Evolutionary conservation across 2,329 filamentous ascomycete species (phyloP).

Genomic region (Venturia asperata): DNA sequence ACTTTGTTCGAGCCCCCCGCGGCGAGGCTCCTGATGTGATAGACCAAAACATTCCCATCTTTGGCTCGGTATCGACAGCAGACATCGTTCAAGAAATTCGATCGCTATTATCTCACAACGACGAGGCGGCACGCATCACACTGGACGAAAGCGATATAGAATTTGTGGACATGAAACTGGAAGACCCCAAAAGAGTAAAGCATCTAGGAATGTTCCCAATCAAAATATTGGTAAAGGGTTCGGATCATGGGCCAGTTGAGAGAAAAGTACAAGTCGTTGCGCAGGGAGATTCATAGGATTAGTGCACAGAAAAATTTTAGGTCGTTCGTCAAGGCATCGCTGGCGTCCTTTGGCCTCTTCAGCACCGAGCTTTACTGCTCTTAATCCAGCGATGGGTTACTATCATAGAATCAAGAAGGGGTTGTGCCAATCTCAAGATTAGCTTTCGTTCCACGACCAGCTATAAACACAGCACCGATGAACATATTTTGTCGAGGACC

Average conservation of each 20-base stretch:
- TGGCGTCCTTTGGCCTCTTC: background rate
- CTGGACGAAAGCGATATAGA: slow-evolving; percentile 44
- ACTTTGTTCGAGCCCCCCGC: slow-evolving; percentile 36
- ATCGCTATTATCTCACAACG: slow-evolving; percentile 43
- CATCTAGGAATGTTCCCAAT: slow-evolving; percentile 46
- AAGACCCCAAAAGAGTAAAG: slow-evolving; percentile 43
- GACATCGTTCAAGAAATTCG: slow-evolving; percentile 46
- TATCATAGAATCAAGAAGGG: background rate
- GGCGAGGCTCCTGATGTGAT: slow-evolving; percentile 17
- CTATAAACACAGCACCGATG: background rate
- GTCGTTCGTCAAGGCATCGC: background rate
- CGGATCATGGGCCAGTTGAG: slow-evolving; percentile 33
- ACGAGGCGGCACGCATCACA: slow-evolving; percentile 45
- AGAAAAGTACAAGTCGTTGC: slow-evolving; percentile 38
- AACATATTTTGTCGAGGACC: background rate
- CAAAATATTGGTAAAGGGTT: slow-evolving; percentile 45
- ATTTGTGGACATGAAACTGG: slow-evolving; percentile 38
- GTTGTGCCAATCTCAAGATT: background rate
- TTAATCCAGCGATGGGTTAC: slow-evolving; percentile 2
- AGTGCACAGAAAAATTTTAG: background rate
- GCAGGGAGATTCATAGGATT: slow-evolving; percentile 27
- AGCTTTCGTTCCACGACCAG: background rate
- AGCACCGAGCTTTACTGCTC: background rate
- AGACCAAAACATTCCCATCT: slow-evolving; percentile 34
- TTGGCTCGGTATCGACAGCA: slow-evolving; percentile 48